Conservation (phyloP, 2,329 filamentous ascomycete genomes). For the Hypoxylon sp. region DNA sequence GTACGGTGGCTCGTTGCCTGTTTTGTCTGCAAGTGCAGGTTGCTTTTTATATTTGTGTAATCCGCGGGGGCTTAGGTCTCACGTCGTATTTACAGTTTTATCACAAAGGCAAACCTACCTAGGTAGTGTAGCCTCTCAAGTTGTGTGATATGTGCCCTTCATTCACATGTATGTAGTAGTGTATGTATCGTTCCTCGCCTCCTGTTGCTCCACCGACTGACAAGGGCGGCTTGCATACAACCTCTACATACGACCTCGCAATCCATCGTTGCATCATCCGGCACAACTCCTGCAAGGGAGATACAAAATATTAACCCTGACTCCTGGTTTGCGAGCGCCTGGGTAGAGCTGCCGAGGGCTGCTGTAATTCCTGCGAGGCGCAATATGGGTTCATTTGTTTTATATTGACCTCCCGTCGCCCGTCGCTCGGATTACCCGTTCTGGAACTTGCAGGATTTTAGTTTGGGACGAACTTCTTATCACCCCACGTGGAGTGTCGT, state of each 20-base stretch:
- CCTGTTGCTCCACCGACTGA: conserved; percentile 30
- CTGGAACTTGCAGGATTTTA: conserved; percentile 33
- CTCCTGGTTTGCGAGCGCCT: conserved; percentile 27
- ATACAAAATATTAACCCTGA: conserved; percentile 32
- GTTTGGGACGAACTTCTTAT: conserved; percentile 38
- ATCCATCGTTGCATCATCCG: conserved; percentile 46
- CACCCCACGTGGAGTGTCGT: conserved; percentile 46
- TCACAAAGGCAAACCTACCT: conserved; percentile 34
- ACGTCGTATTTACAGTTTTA: conserved; percentile 41
- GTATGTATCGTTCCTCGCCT: conserved; percentile 37
- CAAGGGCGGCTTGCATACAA: conserved; percentile 34
- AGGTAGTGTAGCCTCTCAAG: conserved; percentile 35
- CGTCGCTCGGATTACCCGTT: conserved; percentile 42
- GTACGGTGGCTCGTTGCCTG: conserved; percentile 40
- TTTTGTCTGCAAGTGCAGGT: conserved; percentile 44
- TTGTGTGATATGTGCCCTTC: conserved; percentile 29
- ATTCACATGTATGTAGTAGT: conserved; percentile 15
- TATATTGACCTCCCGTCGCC: conserved; percentile 42
- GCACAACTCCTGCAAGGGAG: conserved; percentile 41
- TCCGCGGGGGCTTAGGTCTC: conserved; percentile 36
- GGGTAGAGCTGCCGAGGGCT: conserved; percentile 38
- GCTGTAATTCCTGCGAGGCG: conserved; percentile 32
- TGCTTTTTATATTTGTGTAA: conserved; percentile 42
- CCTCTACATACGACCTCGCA: conserved; percentile 37
- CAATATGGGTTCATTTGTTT: conserved; percentile 44